These are phyloP conservation scores for Henckelia pumila DNA, from an alignment of 257 asterid genomes.

Conservation along the genomic window DNA sequence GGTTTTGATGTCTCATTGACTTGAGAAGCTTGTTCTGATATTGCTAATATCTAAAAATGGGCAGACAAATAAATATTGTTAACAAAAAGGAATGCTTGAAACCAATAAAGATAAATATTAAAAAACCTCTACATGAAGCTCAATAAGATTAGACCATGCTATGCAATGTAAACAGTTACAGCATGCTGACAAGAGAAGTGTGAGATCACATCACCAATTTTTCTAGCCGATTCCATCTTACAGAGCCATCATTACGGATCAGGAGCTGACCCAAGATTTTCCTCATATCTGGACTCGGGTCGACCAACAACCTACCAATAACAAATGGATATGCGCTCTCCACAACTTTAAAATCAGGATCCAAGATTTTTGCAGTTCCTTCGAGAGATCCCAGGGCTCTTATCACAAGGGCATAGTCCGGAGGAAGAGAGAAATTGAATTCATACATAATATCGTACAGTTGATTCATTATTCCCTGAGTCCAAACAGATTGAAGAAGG, in stretches of 20 bases:
- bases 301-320: constrained; percentile 80
- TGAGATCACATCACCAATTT: constrained; percentile 48
- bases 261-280: constrained; percentile 87
- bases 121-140: neutral
- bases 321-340: constrained; percentile 99
- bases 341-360: constrained; percentile 92
- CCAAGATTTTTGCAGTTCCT: constrained; percentile 94
- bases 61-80: constrained; percentile 2
- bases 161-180: neutral
- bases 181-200: neutral
- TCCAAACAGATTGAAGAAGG: constrained; percentile 11
- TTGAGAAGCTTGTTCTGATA: constrained; percentile 71
- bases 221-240: constrained; percentile 95
- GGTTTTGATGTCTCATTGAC: constrained; percentile 34
- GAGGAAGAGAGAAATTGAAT: constrained; percentile 93
- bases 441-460: constrained; percentile 86
- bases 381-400: constrained; percentile 98
- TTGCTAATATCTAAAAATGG: constrained; percentile 63
- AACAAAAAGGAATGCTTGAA: neutral
- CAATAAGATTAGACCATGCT: neutral
- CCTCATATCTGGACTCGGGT: constrained; percentile 98
- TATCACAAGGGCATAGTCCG: constrained; percentile 93
- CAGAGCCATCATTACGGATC: constrained; percentile 85
- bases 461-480: constrained; percentile 90
- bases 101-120: constrained; percentile 8